A percentile compares a stretch with the other conserved stretches of the same genome.
phyloP scores from a whole-genome alignment of 1,284 basidiomycete genomes.

The Ganoderma boninense region DNA sequence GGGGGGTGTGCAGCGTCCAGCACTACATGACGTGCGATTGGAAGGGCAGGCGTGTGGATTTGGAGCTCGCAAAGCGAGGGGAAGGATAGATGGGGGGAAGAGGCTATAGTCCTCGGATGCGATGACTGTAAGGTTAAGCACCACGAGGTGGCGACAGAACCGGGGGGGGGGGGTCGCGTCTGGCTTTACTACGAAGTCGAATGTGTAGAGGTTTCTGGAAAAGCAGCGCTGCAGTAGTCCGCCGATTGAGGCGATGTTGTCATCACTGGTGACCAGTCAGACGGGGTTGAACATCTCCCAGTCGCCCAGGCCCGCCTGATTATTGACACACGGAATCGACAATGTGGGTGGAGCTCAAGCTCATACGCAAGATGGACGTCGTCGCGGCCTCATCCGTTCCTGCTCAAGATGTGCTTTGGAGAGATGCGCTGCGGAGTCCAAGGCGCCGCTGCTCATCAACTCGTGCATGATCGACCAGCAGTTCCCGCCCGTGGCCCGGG shows the following conservation, averaged over 20 bases:
- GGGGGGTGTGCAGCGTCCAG: background rate
- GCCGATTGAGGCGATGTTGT: conserved; percentile 3
- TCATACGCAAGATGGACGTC: no score
- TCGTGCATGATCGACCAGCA: no score
- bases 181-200: conserved; percentile 14
- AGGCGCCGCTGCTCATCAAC: no score
- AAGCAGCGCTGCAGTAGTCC: conserved; percentile 7
- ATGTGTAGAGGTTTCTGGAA: conserved; percentile 2
- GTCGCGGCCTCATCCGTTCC: no score
- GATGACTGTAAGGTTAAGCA: conserved; percentile 11
- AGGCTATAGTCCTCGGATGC: background rate
- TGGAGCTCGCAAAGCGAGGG: conserved; percentile 15
- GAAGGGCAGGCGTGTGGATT: conserved; percentile 6
- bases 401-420: no score
- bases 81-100: background rate
- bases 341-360: no score
- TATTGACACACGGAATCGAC: conserved; percentile 1
- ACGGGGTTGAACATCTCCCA: conserved; percentile 16
- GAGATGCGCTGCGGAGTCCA: no score
- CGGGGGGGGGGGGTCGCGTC: conserved; percentile 4
- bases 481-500: no score
- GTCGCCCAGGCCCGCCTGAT: background rate
- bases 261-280: conserved; percentile 11
- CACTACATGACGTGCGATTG: background rate
- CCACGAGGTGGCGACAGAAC: conserved; percentile 10